Percentiles rank a stretch among this genome's conserved stretches.
Conservation (phyloP, 768 basidiomycete species). For the Daedalea quercina region DNA sequence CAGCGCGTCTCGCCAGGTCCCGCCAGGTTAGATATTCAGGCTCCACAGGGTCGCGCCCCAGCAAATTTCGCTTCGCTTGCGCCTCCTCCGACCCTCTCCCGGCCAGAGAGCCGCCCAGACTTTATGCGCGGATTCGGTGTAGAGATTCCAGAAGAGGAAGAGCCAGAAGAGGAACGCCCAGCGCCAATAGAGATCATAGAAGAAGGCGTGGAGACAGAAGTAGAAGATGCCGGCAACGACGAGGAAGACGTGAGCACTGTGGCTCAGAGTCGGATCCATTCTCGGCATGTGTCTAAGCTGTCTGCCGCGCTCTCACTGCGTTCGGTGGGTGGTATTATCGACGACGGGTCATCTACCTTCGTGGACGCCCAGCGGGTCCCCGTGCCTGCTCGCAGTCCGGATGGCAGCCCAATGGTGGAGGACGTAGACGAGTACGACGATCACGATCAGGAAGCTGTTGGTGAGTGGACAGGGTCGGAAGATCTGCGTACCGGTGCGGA, state of each 20-base stretch:
- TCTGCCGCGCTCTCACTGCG: constrained; percentile 63
- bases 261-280: constrained; percentile 49
- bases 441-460: constrained; percentile 36
- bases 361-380: constrained; percentile 7
- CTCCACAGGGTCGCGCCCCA: constrained; percentile 51
- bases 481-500: constrained; percentile 45
- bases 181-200: constrained; percentile 8
- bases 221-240: constrained; percentile 22
- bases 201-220: constrained; percentile 26
- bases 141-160: constrained; percentile 72
- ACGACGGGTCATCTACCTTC: constrained; percentile 8
- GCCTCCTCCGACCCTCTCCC: constrained; percentile 37
- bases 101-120: constrained; percentile 55
- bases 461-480: constrained; percentile 83
- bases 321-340: constrained; percentile 44
- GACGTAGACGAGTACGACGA: constrained; percentile 23
- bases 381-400: constrained; percentile 25
- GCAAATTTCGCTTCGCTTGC: constrained; percentile 38
- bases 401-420: constrained; percentile 27
- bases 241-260: constrained; percentile 34
- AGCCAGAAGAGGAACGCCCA: constrained; percentile 53
- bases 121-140: constrained; percentile 77
- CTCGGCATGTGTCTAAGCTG: constrained; percentile 60
- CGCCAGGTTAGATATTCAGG: constrained; percentile 33
- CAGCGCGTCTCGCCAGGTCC: constrained; percentile 20